These are phyloP conservation scores for Wickerhamomyces chaumierensis DNA, from an alignment of 805 yeast genomes.

Conservation along the genomic window DNA sequence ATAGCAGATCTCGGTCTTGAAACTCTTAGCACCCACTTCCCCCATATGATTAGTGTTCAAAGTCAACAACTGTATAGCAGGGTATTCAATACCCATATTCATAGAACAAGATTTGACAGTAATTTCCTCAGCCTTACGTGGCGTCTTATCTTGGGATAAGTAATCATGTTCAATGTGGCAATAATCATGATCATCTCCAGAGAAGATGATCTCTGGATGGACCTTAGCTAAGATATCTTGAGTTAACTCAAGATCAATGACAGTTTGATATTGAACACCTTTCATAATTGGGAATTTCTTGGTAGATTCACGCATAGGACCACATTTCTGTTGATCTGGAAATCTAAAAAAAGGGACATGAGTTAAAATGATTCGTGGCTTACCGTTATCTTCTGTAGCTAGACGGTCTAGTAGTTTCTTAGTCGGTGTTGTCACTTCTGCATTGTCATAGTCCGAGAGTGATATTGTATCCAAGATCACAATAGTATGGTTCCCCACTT, in stretches of 20 bases:
- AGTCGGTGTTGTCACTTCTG: constrained; percentile 35
- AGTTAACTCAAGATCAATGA: constrained; percentile 52
- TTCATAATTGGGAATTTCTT: constrained; percentile 53
- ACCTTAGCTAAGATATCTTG: constrained; percentile 45
- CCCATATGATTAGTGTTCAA: constrained; percentile 26
- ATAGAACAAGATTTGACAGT: constrained; percentile 85
- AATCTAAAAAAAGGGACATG: constrained; percentile 85
- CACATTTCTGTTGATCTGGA: constrained; percentile 55
- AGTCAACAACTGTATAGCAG: constrained; percentile 80
- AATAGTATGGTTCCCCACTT: constrained; percentile 59
- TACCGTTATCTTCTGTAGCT: constrained; percentile 8
- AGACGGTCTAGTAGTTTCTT: constrained; percentile 37
- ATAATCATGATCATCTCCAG: constrained; percentile 97
- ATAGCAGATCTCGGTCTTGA: constrained; percentile 39
- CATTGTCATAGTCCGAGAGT: constrained; percentile 45
- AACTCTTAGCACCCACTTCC: constrained; percentile 15
- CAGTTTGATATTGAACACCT: constrained; percentile 88
- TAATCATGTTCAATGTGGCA: constrained; percentile 60
- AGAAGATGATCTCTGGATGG: constrained; percentile 59
- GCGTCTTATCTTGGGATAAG: constrained; percentile 10
- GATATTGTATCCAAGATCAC: constrained; percentile 80
- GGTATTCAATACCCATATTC: constrained; percentile 82
- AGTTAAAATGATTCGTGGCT: constrained; percentile 60
- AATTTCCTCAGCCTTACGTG: constrained; percentile 46
- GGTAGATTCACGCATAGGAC: constrained; percentile 61